Evolutionary conservation across 495 filamentous ascomycete genomes (phyloP).

Genomic region (Penicillium simplicissimum): DNA sequence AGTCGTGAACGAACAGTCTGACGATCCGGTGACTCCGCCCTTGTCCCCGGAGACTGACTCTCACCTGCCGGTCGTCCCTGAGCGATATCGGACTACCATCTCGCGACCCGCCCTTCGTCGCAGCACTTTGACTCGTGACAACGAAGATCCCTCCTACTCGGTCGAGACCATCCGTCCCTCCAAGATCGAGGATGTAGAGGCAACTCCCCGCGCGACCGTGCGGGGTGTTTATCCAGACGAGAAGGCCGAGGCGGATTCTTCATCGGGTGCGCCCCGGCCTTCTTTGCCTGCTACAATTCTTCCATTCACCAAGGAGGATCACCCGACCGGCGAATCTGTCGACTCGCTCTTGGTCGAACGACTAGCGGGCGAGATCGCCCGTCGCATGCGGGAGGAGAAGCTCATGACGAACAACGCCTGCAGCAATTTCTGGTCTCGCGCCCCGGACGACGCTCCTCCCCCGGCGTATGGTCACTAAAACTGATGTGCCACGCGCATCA

Average conservation of each 20-base stretch:
- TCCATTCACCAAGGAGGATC: conserved; percentile 36
- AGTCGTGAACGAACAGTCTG: conserved; percentile 39
- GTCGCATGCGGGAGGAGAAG: conserved; percentile 77
- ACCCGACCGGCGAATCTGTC: conserved; percentile 55
- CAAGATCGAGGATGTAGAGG: conserved; percentile 35
- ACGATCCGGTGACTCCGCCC: conserved; percentile 51
- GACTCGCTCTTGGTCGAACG: conserved; percentile 89
- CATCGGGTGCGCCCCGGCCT: conserved; percentile 25
- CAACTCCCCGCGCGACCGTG: conserved; percentile 38
- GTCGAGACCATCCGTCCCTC: conserved; percentile 24
- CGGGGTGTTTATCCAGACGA: conserved; percentile 21
- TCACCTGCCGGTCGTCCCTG: conserved; percentile 41
- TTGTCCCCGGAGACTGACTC: conserved; percentile 36
- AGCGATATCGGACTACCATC: conserved; percentile 39
- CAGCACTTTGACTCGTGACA: conserved; percentile 21
- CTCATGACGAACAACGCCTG: conserved; percentile 35
- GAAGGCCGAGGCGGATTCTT: conserved; percentile 37
- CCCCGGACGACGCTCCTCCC: conserved; percentile 45
- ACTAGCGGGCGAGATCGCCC: conserved; percentile 86
- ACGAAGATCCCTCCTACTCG: conserved; percentile 34
- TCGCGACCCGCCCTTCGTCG: conserved; percentile 30
- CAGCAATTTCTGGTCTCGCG: conserved; percentile 43
- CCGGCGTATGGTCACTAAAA: conserved; percentile 49
- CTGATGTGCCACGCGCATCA: neutral
- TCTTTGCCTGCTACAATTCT: conserved; percentile 41